Conservation (phyloP, 2,329 filamentous ascomycete genomes). For the Byssothecium circinans region DNA sequence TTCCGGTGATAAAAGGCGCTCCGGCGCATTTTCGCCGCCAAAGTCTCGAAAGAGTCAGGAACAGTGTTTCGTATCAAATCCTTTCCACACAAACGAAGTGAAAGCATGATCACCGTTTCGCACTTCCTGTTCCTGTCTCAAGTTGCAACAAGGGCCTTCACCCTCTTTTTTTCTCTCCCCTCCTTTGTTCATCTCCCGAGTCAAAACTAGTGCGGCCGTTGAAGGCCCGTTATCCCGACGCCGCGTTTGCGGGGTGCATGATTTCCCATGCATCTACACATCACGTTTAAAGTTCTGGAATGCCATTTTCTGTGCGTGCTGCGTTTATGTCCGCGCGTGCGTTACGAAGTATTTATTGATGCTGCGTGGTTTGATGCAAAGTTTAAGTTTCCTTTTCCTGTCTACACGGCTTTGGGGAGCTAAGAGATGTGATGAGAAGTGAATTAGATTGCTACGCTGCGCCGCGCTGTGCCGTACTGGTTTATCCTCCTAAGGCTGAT, state of each 20-base stretch:
- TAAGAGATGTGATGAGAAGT: too few relatives aligned
- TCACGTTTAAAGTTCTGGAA: too few relatives aligned
- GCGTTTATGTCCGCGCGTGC: too few relatives aligned
- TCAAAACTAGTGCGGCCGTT: neutral
- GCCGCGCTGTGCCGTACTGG: too few relatives aligned
- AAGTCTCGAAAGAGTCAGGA: neutral
- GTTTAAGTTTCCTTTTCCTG: too few relatives aligned
- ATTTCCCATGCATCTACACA: neutral
- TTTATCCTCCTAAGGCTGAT: too few relatives aligned
- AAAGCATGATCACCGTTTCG: conserved; percentile 11
- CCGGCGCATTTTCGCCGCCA: neutral
- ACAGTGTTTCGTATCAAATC: neutral
- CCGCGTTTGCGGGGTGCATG: conserved; percentile 1
- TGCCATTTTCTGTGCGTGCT: too few relatives aligned
- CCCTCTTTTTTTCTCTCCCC: neutral
- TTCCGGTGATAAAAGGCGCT: too few relatives aligned
- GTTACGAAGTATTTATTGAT: too few relatives aligned
- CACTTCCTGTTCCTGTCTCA: conserved; percentile 18
- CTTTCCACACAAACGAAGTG: neutral
- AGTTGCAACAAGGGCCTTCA: neutral
- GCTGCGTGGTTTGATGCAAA: too few relatives aligned
- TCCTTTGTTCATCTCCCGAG: neutral
- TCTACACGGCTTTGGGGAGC: too few relatives aligned
- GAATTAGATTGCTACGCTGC: too few relatives aligned
- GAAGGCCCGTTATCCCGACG: neutral